Evolutionary conservation across 2,329 filamentous ascomycete species (phyloP).

Genomic region (Neonectria sp.): DNA sequence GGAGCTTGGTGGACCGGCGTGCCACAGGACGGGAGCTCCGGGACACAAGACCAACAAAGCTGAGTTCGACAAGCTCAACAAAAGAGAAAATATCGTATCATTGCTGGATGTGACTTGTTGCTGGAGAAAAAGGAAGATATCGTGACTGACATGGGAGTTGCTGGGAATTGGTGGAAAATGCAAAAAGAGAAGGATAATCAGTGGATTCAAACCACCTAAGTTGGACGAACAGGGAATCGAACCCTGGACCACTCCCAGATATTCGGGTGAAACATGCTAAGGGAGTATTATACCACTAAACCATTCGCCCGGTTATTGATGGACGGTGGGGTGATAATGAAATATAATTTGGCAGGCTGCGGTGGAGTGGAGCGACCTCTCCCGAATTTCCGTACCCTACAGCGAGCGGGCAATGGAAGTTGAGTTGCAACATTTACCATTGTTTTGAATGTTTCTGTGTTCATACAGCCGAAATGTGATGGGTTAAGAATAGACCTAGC

Average conservation of each 20-base stretch:
- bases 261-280: conserved; percentile 46
- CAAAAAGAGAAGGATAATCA: conserved; percentile 21
- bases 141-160: background rate
- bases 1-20: background rate
- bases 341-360: background rate
- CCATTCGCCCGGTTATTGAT: conserved; percentile 45
- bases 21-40: background rate
- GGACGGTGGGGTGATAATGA: background rate
- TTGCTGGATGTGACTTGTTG: background rate
- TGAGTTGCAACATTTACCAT: background rate
- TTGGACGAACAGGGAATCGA: conserved; percentile 50
- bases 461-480: too few species aligned
- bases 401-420: background rate
- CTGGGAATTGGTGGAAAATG: background rate
- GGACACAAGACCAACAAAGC: background rate
- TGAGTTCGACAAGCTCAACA: background rate
- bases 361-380: background rate
- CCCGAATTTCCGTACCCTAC: background rate
- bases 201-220: conserved; percentile 37
- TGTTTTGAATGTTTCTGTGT: background rate
- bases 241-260: conserved; percentile 49
- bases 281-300: conserved; percentile 50
- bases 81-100: background rate
- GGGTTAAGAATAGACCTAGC: background rate
- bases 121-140: too few species aligned